Evolutionary conservation across 805 yeast genomes (phyloP).

Genomic region (Metschnikowia gelsemii): DNA sequence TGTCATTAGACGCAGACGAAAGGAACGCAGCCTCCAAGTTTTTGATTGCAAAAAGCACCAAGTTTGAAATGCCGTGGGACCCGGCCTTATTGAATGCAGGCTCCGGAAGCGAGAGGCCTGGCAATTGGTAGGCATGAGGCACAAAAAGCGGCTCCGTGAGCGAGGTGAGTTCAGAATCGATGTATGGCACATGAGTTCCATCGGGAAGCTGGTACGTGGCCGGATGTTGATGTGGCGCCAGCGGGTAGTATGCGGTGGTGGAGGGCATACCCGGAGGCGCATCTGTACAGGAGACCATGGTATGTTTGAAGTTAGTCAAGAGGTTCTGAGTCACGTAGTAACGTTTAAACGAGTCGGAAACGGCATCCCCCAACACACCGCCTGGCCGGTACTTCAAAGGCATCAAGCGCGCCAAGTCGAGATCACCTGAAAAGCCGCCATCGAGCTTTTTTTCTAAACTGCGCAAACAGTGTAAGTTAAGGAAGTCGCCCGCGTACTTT

Average conservation of each 20-base stretch:
- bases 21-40: constrained; percentile 35
- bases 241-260: constrained; percentile 20
- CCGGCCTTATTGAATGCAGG: constrained; percentile 45
- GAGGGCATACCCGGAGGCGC: constrained; percentile 21
- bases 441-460: constrained; percentile 38
- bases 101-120: constrained; percentile 31
- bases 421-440: constrained; percentile 23
- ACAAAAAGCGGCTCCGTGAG: constrained; percentile 70
- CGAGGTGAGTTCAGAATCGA: constrained; percentile 47
- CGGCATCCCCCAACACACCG: background rate
- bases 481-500: constrained; percentile 81
- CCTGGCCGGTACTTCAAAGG: constrained; percentile 11
- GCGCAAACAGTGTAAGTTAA: constrained; percentile 61
- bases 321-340: constrained; percentile 37
- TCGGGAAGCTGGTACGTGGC: constrained; percentile 56
- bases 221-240: constrained; percentile 25
- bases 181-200: constrained; percentile 39
- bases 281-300: constrained; percentile 29
- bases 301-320: constrained; percentile 37
- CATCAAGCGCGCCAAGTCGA: constrained; percentile 19
- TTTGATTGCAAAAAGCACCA: constrained; percentile 37
- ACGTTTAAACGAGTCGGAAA: constrained; percentile 33
- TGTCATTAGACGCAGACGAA: constrained; percentile 24
- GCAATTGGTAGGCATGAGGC: constrained; percentile 54
- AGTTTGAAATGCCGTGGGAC: constrained; percentile 47